A percentile compares a stretch with the other conserved stretches of the same genome.
Evolutionary conservation across 177 flowering plant genomes (phyloP).

Genomic region (Vitis hybrid): DNA sequence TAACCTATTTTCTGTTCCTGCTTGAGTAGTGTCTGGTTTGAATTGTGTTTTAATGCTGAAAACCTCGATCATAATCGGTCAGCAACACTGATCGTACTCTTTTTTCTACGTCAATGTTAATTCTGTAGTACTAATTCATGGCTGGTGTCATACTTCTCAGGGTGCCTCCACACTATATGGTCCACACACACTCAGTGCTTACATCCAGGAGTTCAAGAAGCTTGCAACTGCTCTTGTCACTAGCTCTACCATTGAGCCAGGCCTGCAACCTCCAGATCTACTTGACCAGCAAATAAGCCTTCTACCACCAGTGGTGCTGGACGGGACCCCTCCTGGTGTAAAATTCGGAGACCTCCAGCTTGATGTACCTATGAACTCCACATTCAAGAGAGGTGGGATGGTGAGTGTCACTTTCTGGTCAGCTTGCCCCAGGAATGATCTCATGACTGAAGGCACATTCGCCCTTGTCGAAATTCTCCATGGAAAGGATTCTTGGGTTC

Average conservation of each 20-base stretch:
- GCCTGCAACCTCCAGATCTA: conserved; percentile 90
- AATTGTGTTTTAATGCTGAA: too few species aligned
- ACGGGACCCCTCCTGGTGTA: conserved; percentile 71
- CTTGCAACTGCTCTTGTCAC: conserved; percentile 70
- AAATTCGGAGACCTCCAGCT: conserved; percentile 68
- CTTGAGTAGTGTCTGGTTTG: too few species aligned
- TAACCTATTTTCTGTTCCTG: too few species aligned
- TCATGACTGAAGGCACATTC: conserved; percentile 95
- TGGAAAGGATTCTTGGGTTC: conserved; percentile 63
- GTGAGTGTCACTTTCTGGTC: conserved; percentile 82
- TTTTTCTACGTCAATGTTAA: not conserved
- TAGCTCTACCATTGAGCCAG: conserved; percentile 47
- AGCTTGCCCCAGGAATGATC: conserved; percentile 94
- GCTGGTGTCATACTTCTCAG: conserved; percentile 29
- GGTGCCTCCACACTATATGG: conserved; percentile 95
- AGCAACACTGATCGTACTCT: not conserved
- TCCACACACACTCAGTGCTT: conserved; percentile 89
- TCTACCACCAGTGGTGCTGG: conserved; percentile 77
- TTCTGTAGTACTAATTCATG: not conserved
- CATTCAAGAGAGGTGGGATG: conserved; percentile 66
- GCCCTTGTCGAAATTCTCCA: conserved; percentile 77
- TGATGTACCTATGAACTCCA: conserved; percentile 76
- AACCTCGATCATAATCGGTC: too few species aligned
- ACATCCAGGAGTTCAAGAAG: conserved; percentile 92
- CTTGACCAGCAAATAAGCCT: conserved; percentile 77